phyloP scores from a whole-genome alignment of 495 filamentous ascomycete genomes.

The Penicillium subrubescens region DNA sequence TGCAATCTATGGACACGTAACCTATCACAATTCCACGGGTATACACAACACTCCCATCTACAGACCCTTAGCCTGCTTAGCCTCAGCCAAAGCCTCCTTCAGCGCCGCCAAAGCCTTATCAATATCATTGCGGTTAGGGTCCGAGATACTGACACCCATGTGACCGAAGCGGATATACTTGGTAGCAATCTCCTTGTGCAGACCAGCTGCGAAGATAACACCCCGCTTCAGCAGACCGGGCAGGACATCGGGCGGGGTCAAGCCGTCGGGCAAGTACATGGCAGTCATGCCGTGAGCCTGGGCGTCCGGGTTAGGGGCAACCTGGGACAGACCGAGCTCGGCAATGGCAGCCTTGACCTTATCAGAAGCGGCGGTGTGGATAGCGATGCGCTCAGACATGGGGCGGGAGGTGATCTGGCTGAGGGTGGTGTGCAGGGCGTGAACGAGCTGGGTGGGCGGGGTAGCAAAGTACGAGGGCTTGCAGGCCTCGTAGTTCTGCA shows the following conservation, averaged over 20 bases:
- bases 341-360: constrained; percentile 79
- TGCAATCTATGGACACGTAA: constrained; percentile 3
- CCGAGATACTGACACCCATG: constrained; percentile 89
- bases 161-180: constrained; percentile 82
- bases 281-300: constrained; percentile 98
- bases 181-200: constrained; percentile 82
- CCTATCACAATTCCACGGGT: constrained; percentile 1
- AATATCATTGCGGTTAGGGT: constrained; percentile 63
- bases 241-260: constrained; percentile 77
- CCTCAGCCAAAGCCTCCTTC: constrained; percentile 71
- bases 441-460: constrained; percentile 90
- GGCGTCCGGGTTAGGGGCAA: constrained; percentile 80
- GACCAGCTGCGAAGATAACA: constrained; percentile 89
- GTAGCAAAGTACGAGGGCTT: constrained; percentile 98
- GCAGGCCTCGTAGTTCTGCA: constrained; percentile 97
- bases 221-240: constrained; percentile 86
- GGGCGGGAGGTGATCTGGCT: constrained; percentile 79
- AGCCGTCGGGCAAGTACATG: constrained; percentile 85
- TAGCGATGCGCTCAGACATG: constrained; percentile 75
- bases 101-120: constrained; percentile 79
- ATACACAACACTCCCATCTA: constrained; percentile 23
- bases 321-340: constrained; percentile 80
- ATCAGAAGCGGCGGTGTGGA: constrained; percentile 73
- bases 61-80: constrained; percentile 53
- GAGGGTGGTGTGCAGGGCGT: constrained; percentile 91